Evolutionary conservation across 2,329 filamentous ascomycete genomes (phyloP).

Genomic region (Furcasterigmium furcatum): DNA sequence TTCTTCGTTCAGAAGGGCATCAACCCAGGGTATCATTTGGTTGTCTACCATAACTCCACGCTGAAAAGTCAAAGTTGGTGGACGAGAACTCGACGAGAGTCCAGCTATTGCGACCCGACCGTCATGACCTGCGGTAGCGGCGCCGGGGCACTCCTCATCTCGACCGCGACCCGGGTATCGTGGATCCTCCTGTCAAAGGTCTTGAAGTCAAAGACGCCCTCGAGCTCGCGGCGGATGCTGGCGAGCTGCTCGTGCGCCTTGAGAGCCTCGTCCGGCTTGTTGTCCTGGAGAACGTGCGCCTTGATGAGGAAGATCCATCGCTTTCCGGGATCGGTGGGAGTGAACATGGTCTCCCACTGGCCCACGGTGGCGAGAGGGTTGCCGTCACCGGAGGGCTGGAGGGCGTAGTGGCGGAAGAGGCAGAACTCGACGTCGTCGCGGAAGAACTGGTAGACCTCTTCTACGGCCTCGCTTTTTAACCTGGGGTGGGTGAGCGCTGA

Average conservation of each 20-base stretch:
- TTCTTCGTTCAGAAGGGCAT: no score
- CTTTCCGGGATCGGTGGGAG: slow-evolving; percentile 43
- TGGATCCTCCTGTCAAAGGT: slow-evolving; percentile 48
- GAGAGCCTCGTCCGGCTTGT: slow-evolving; percentile 53
- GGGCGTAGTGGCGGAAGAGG: slow-evolving; percentile 44
- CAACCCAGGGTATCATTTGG: no score
- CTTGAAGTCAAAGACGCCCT: slow-evolving; percentile 50
- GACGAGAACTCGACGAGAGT: no score
- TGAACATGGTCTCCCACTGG: slow-evolving; percentile 39
- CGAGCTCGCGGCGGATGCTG: slow-evolving; percentile 40
- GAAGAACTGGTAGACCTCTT: slow-evolving; percentile 52
- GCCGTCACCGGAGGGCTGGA: slow-evolving; percentile 26
- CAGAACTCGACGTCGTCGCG: slow-evolving; percentile 52
- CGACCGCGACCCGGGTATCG: slow-evolving; percentile 44
- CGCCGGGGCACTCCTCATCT: slow-evolving; percentile 32
- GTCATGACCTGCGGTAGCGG: slow-evolving; percentile 19
- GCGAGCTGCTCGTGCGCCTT: slow-evolving; percentile 51
- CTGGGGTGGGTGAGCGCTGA: slow-evolving; percentile 22
- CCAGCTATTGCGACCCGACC: no score
- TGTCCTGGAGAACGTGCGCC: slow-evolving; percentile 51
- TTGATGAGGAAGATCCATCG: slow-evolving; percentile 56
- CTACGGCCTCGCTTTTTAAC: slow-evolving; percentile 49
- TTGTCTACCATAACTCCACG: no score
- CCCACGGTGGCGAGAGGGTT: slow-evolving; percentile 36
- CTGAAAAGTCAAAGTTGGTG: no score